A percentile compares a stretch with the other conserved stretches of the same genome.
These are phyloP conservation scores for Letharia columbiana DNA, from an alignment of 495 filamentous ascomycete genomes.

Conservation along the genomic window DNA sequence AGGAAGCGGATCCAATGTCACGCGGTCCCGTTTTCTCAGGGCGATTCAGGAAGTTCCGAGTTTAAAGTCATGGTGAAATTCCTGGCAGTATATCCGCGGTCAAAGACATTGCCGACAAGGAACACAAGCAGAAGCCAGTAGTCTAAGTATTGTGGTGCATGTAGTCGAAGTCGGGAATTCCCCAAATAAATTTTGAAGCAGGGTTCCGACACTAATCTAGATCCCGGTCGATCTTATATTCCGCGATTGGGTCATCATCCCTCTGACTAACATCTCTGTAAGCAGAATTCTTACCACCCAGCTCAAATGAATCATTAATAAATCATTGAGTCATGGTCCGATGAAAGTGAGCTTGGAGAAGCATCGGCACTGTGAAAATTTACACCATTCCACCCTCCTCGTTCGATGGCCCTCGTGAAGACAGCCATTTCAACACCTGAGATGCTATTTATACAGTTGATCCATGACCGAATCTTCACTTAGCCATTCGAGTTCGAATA, in stretches of 20 bases:
- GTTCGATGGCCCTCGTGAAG: too few relatives aligned
- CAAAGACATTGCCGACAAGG: background rate
- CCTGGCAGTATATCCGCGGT: background rate
- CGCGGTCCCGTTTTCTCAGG: background rate
- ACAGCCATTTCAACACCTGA: too few relatives aligned
- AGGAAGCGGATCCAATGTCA: background rate
- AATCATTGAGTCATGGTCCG: too few relatives aligned
- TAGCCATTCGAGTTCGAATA: too few relatives aligned
- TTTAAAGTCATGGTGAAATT: background rate
- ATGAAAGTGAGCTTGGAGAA: too few relatives aligned
- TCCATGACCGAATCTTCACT: too few relatives aligned
- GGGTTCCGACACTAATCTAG: background rate
- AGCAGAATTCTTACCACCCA: background rate
- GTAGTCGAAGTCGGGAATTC: background rate
- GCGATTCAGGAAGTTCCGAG: background rate
- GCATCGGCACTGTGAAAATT: too few relatives aligned
- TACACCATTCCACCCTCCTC: too few relatives aligned
- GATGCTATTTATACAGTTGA: too few relatives aligned
- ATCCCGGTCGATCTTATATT: background rate
- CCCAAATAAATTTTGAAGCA: background rate
- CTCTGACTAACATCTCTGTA: background rate
- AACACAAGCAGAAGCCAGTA: background rate
- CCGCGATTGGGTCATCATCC: too few relatives aligned
- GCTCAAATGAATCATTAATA: too few relatives aligned
- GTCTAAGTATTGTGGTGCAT: background rate